A percentile compares a stretch with the other conserved stretches of the same genome.
These are phyloP conservation scores for Platismatia glauca DNA, from an alignment of 495 filamentous ascomycete species.

Conservation along the genomic window DNA sequence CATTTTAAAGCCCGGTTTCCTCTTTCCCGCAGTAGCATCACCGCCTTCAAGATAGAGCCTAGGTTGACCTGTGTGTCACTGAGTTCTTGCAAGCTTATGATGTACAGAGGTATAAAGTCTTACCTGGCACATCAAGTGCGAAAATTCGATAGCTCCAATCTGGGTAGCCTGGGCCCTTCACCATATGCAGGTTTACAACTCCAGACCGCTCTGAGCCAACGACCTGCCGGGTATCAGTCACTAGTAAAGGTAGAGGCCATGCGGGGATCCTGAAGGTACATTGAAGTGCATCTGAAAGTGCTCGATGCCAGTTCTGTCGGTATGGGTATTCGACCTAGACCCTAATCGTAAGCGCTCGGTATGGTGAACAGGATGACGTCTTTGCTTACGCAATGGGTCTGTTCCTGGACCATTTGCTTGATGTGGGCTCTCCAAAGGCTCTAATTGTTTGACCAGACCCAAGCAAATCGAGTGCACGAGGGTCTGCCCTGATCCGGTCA, in stretches of 20 bases:
- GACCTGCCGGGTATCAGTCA: conserved; percentile 45
- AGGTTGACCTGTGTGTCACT: conserved; percentile 30
- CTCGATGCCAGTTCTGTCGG: conserved; percentile 65
- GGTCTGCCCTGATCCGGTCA: conserved; percentile 64
- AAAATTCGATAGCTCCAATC: conserved; percentile 78
- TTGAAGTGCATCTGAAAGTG: conserved; percentile 86
- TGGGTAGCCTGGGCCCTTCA: conserved; percentile 49
- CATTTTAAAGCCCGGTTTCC: conserved; percentile 35
- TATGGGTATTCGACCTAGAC: conserved; percentile 52
- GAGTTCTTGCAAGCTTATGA: neutral
- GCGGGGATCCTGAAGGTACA: conserved; percentile 36
- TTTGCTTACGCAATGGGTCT: conserved; percentile 69
- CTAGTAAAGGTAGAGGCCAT: neutral
- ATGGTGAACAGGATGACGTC: neutral
- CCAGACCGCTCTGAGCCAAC: conserved; percentile 73
- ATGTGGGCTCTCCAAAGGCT: conserved; percentile 76
- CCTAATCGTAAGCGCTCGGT: neutral
- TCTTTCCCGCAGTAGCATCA: conserved; percentile 27
- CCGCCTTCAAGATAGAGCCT: conserved; percentile 43
- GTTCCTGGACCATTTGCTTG: conserved; percentile 74
- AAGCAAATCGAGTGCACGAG: conserved; percentile 61
- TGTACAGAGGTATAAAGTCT: conserved; percentile 54
- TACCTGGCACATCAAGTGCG: conserved; percentile 66
- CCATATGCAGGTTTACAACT: conserved; percentile 67
- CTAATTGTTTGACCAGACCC: conserved; percentile 66